These are phyloP conservation scores for Colletotrichum theobromicola DNA, from an alignment of 2,329 filamentous ascomycete genomes.

Conservation along the genomic window DNA sequence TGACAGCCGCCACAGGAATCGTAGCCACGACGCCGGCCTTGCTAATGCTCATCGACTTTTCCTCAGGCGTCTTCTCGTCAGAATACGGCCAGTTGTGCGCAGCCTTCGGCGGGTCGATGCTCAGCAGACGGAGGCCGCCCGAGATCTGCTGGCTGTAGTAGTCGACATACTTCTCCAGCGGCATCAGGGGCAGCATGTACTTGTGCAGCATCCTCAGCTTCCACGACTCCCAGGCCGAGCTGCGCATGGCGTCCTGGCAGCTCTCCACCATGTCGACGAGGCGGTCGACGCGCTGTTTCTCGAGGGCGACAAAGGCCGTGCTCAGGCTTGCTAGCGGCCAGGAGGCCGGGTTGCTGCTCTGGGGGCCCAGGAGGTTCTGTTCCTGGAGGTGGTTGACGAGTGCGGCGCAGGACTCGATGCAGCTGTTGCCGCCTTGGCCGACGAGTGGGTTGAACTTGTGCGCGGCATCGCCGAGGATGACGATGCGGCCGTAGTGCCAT, in stretches of 20 bases:
- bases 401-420: constrained; percentile 29
- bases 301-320: background rate
- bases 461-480: constrained; percentile 36
- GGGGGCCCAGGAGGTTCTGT: background rate
- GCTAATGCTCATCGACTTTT: background rate
- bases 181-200: background rate
- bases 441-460: constrained; percentile 38
- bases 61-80: background rate
- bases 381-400: constrained; percentile 27
- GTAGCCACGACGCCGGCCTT: background rate
- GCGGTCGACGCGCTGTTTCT: background rate
- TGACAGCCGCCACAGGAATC: background rate
- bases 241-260: constrained; percentile 14
- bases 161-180: background rate
- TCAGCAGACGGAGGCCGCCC: background rate
- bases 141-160: constrained; percentile 5
- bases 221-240: constrained; percentile 4
- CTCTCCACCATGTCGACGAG: background rate
- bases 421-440: constrained; percentile 32
- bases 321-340: background rate
- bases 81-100: constrained; percentile 9
- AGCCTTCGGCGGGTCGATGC: background rate
- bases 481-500: constrained; percentile 36
- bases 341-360: background rate
- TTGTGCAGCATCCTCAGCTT: background rate